Evolutionary conservation across 345 rosid species (phyloP).

Genomic region (Iberis pinnata): DNA sequence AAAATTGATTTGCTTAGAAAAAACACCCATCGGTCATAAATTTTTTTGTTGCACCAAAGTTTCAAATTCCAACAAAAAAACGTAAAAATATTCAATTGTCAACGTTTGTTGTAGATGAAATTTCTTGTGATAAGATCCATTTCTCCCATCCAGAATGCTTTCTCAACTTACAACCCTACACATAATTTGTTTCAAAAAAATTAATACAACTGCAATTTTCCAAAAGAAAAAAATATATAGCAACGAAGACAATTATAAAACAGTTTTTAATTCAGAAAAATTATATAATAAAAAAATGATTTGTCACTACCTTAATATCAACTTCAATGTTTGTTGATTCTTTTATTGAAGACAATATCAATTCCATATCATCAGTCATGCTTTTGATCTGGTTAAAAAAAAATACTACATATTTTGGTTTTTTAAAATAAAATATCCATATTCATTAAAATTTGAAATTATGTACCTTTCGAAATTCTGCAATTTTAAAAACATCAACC

Average conservation of each 20-base stretch:
- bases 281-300: background rate
- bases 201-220: background rate
- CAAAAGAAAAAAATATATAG: background rate
- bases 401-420: background rate
- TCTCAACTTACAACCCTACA: background rate
- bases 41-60: too few relatives aligned
- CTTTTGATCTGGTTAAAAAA: background rate
- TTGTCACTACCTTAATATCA: constrained; percentile 12
- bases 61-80: too few relatives aligned
- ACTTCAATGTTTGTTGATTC: constrained; percentile 6
- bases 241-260: background rate
- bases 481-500: background rate
- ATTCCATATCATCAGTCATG: constrained; percentile 9
- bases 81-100: too few relatives aligned
- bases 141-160: constrained; percentile 8
- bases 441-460: background rate
- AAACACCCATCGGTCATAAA: too few relatives aligned
- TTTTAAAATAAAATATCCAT: background rate
- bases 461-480: constrained; percentile 9
- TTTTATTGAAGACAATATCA: background rate
- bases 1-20: too few relatives aligned
- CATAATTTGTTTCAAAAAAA: background rate
- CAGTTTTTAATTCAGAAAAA: background rate
- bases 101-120: too few relatives aligned
- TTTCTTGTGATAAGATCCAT: too few relatives aligned